Base-by-base conservation (phyloP, 2,329 filamentous ascomycete species). In the Sporothrix globosa region DNA sequence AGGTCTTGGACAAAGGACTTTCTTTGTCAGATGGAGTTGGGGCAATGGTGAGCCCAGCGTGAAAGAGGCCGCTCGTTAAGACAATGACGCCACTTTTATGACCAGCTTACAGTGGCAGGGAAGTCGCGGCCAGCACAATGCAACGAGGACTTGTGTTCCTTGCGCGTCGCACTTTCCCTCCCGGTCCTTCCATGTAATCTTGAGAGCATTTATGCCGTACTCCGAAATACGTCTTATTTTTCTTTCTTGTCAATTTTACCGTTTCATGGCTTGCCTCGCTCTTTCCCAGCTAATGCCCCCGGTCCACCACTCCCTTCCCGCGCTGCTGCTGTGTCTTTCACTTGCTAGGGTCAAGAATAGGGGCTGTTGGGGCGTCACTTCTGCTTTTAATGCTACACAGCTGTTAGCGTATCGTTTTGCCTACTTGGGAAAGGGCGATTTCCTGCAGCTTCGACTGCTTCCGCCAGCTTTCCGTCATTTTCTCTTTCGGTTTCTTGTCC, bases 11-110 rank as follows among this genome's bases (percentile, higher is more conserved):
- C 56, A 44, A 61, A 61, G 56, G 34, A 41, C 10, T 41, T 41
- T 7, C 34, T 61, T 61, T 24, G 56, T 61, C 14, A 61, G 17
- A 41, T 17, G 41, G 58, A 46, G 58, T 46, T 63, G 13, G 58
- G 14, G 58, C 58, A 27, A 46, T 63, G 46, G 30, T 30, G 21
- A 1, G 58, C n/a, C 30, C n/a, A 9, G 50, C 21, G 14, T 54
- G 21, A 54, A 56, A 13, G 21, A 34, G 53, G 53, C 53, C 53
- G 27, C 27, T 61, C 11, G n/a, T 61, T 24, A 11, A n/a, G 34
- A 44, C 52, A 14, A 54, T 63, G 58, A 63, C 58, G 58, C 58
- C 58, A 63, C 58, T 63, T 44, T n/a, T 61, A n/a, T 21, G 56
- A 2, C 30, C 21, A 5, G n/a, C 24, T 14, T 19, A 10, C n/a